Evolutionary conservation across 2,329 filamentous ascomycete species (phyloP).

Genomic region (Neonectria sp.): DNA sequence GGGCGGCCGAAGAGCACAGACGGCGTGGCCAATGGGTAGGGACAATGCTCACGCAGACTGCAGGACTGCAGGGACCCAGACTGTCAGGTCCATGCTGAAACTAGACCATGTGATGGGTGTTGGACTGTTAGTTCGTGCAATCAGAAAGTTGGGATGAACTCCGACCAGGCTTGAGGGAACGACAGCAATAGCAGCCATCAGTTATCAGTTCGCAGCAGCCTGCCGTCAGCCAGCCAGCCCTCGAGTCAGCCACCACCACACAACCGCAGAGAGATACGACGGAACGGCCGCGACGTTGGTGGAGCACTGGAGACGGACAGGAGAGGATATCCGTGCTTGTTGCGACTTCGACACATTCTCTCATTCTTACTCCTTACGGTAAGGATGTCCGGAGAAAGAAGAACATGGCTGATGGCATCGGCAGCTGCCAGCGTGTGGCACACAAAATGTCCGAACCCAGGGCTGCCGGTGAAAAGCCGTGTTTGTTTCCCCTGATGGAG

Average conservation of each 20-base stretch:
- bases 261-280: not conserved
- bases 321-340: not conserved
- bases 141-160: conserved; percentile 30
- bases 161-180: not conserved
- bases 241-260: not conserved
- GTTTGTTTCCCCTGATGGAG: conserved; percentile 20
- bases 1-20: conserved; percentile 15
- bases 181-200: conserved; percentile 3
- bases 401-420: not conserved
- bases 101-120: conserved; percentile 13
- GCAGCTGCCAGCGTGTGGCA: conserved; percentile 9
- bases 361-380: not conserved
- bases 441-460: conserved; percentile 24
- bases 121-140: not conserved
- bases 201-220: conserved; percentile 6
- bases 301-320: not conserved
- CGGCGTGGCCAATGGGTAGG: conserved; percentile 2
- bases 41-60: not conserved
- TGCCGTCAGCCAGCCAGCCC: not conserved
- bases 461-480: conserved; percentile 19
- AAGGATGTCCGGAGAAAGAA: not conserved
- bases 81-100: conserved; percentile 25
- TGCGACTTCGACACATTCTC: not conserved
- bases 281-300: not conserved
- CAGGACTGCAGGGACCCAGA: conserved; percentile 7